A percentile compares a stretch with the other conserved stretches of the same genome.
Evolutionary conservation across 108 stramenopile species (phyloP).

Genomic region (Discostella stelligeroides): DNA sequence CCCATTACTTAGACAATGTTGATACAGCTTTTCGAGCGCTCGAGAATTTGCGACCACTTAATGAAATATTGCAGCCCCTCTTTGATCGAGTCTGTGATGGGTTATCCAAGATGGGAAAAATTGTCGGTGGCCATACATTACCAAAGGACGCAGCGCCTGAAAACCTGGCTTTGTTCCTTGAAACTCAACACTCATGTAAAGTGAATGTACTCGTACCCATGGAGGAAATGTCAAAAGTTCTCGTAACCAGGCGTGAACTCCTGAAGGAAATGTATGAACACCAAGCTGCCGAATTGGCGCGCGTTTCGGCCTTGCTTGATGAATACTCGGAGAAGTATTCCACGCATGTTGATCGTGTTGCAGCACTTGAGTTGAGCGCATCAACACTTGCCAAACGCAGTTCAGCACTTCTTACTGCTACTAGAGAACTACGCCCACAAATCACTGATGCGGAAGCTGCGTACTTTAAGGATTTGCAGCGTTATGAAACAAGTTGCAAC

Average conservation of each 20-base stretch:
- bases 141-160: conserved; percentile 54
- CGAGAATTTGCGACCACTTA: conserved; percentile 52
- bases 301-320: conserved; percentile 45
- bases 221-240: conserved; percentile 60
- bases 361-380: conserved; percentile 50
- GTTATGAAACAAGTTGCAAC: conserved; percentile 50
- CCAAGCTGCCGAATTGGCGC: conserved; percentile 52
- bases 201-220: conserved; percentile 72
- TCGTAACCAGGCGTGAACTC: conserved; percentile 46
- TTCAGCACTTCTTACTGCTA: conserved; percentile 60
- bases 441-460: conserved; percentile 74
- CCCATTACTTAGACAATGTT: conserved; percentile 7
- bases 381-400: conserved; percentile 60
- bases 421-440: conserved; percentile 65
- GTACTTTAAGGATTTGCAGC: conserved; percentile 68
- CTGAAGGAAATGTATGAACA: conserved; percentile 52
- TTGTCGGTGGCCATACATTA: conserved; percentile 69
- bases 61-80: conserved; percentile 56
- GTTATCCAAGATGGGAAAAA: conserved; percentile 62
- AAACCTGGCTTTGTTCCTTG: conserved; percentile 61
- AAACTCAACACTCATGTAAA: conserved; percentile 64
- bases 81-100: conserved; percentile 58
- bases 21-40: conserved; percentile 50
- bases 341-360: conserved; percentile 44
- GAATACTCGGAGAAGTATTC: conserved; percentile 44